These are phyloP conservation scores for Sutorius australiensis DNA, from an alignment of 768 basidiomycete species.

Conservation along the genomic window DNA sequence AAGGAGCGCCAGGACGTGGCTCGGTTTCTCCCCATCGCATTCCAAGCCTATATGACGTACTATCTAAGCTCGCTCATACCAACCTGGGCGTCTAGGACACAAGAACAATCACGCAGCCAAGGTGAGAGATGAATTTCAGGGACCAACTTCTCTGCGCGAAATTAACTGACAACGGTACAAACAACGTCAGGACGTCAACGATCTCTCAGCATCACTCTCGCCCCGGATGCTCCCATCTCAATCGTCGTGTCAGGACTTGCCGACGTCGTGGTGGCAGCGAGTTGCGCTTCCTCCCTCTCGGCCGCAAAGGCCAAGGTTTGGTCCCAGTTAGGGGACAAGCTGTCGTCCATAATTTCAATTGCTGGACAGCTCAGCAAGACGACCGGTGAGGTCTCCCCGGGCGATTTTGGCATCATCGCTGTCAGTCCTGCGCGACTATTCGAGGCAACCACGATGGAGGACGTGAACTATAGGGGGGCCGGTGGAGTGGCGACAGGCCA, in stretches of 20 bases:
- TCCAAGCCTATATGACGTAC: conserved; percentile 6
- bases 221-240: background rate
- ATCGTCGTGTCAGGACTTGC: background rate
- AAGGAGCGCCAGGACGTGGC: background rate
- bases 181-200: conserved; percentile 5
- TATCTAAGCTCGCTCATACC: conserved; percentile 3
- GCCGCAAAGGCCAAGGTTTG: background rate
- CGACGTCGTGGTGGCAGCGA: conserved; percentile 7
- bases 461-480: background rate
- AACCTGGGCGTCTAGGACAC: conserved; percentile 9
- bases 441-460: conserved; percentile 12
- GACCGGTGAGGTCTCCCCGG: conserved; percentile 4
- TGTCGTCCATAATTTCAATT: conserved; percentile 1
- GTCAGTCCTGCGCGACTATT: background rate
- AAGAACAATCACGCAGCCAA: background rate
- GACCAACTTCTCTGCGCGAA: too few relatives aligned
- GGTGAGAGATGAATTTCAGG: background rate
- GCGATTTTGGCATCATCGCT: conserved; percentile 6
- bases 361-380: conserved; percentile 6
- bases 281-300: background rate
- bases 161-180: too few relatives aligned
- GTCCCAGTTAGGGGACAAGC: conserved; percentile 1
- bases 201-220: conserved; percentile 4
- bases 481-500: background rate
- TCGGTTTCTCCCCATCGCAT: conserved; percentile 4